phyloP scores from a whole-genome alignment of 192 early-diverging fungal species.

The Podila epicladia region DNA sequence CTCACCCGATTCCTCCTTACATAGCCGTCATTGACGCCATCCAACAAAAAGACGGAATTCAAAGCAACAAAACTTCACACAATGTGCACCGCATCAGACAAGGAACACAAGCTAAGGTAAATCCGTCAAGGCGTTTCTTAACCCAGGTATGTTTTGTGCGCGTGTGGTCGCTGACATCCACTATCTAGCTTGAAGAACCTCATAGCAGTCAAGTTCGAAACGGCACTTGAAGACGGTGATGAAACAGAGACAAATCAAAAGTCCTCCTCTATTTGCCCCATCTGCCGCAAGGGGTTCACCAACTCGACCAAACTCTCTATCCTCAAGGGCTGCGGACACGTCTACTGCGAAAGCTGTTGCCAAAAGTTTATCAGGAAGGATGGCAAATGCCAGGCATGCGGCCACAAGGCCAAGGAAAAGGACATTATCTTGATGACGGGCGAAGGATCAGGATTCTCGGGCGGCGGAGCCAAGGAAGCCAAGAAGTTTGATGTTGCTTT shows the following conservation, averaged over 20 bases:
- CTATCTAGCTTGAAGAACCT: constrained; percentile 70
- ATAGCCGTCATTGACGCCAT: constrained; percentile 78
- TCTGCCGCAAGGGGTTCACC: constrained; percentile 76
- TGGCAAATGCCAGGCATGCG: constrained; percentile 77
- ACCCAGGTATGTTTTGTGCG: neutral
- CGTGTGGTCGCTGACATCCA: neutral
- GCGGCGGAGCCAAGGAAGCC: constrained; percentile 72
- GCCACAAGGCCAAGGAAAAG: constrained; percentile 69
- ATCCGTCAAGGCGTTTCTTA: neutral
- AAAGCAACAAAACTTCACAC: constrained; percentile 66
- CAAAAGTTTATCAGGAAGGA: constrained; percentile 73
- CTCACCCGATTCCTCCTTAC: neutral
- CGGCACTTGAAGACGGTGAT: constrained; percentile 55
- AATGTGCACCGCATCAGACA: constrained; percentile 70
- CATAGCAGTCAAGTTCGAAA: constrained; percentile 69
- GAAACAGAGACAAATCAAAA: constrained; percentile 46
- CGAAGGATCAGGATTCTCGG: constrained; percentile 65
- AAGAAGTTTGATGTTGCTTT: constrained; percentile 75
- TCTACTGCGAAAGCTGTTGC: constrained; percentile 73
- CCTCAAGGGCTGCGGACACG: constrained; percentile 76
- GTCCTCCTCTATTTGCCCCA: constrained; percentile 65
- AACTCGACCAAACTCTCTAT: constrained; percentile 72
- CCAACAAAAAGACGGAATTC: constrained; percentile 60
- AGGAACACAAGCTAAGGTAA: constrained; percentile 72
- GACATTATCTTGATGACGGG: constrained; percentile 73